Evolutionary conservation across 75 land plant species (phyloP), one percentile per base, ranked within the genome.

Genomic region (Azolla pinnata): DNA sequence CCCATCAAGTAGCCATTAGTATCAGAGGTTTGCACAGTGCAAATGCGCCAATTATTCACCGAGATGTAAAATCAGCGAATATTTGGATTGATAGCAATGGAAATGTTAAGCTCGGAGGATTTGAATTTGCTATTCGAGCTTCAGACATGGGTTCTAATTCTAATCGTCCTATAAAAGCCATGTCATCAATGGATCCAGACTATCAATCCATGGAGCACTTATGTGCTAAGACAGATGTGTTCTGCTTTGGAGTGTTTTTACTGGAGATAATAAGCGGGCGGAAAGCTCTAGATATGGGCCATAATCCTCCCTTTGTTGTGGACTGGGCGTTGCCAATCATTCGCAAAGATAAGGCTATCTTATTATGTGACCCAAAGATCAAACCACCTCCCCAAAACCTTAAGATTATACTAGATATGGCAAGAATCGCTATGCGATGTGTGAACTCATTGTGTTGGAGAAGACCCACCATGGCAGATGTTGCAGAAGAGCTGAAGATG

Each of bases 241-340:
- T 59, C 64, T 59, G 69, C 33, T 67, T 67, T 57, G 69, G 69
- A 29, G 65, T 59, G 19, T 29, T 67, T 30, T 49, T 59, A 16
- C 20, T 56, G 51, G 69, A 67, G 51, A 67, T 67, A n/a, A 59
- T 67, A 1, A 60, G 47, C 17, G 54, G 60, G 33, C 32, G 64
- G 48, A 59, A 47, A 45, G 52, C 42, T 14, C 2, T 44, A 19
- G 63, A 61, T 26, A 54, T 61, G 18, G 23, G 7, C 14, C 34
- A 47, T 1, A 19, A 34, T 25, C 63, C 63, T 26, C 45, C 45
- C 4, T 20, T 34, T 47, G 29, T 61, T 12, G 28, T 44, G 20
- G 63, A 44, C 14, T 61, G 52, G 50, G 29, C 52, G 2, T 14
- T 61, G 4, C 50, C 53, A 12, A 2, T 44, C 1, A 38, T 61